Conservation (phyloP, 257 asterid species). For the Salvia rosmarinus region DNA sequence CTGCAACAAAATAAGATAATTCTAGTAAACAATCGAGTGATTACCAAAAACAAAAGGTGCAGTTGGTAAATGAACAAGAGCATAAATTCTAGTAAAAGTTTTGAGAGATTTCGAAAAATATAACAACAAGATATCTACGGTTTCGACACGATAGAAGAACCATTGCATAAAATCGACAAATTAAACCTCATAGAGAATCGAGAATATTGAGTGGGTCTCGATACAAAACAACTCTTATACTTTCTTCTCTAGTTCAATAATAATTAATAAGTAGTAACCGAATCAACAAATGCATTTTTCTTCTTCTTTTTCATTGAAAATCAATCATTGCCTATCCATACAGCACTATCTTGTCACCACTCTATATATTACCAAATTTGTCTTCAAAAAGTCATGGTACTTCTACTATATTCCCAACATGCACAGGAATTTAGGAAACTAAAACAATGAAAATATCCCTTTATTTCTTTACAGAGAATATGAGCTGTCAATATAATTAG, state of each 20-base stretch:
- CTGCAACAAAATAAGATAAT: slow-evolving; percentile 55
- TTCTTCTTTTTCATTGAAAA: slow-evolving; percentile 1
- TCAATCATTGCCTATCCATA: background rate
- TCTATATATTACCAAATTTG: background rate
- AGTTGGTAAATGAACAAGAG: background rate
- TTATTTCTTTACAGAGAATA: background rate
- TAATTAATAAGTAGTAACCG: slow-evolving; percentile 3
- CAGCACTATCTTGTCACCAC: slow-evolving; percentile 3
- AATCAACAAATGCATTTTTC: slow-evolving; percentile 5
- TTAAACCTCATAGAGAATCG: slow-evolving; percentile 5
- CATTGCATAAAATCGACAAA: slow-evolving; percentile 24
- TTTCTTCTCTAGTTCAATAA: slow-evolving; percentile 10
- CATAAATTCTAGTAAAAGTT: background rate
- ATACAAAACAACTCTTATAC: slow-evolving; percentile 3
- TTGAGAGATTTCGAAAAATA: background rate
- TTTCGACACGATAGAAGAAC: background rate
- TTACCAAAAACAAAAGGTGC: background rate
- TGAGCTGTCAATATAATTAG: background rate
- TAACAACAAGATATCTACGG: background rate
- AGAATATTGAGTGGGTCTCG: background rate
- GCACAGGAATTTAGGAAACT: background rate
- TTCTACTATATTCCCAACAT: slow-evolving; percentile 15
- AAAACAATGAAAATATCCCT: background rate
- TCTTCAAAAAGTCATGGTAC: background rate
- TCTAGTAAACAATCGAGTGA: slow-evolving; percentile 27